phyloP scores from a whole-genome alignment of 129 eudicot species.

The Flaveria trinervia region DNA sequence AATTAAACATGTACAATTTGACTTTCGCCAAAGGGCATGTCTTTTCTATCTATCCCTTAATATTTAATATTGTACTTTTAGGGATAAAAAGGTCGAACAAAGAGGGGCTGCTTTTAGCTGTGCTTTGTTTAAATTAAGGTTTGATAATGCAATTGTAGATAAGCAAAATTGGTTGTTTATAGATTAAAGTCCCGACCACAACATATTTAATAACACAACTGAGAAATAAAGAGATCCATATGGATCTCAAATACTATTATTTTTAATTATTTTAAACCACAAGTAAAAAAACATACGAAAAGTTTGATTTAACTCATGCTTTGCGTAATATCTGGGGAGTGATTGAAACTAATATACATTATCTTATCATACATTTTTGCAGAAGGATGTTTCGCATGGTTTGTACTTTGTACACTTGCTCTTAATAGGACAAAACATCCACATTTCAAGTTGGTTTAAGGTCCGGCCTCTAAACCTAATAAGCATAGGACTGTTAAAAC shows the following conservation, averaged over 20 bases:
- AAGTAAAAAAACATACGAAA: too few species aligned
- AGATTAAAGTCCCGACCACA: conserved; percentile 29
- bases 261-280: too few species aligned
- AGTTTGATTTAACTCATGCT: too few species aligned
- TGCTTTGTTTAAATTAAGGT: conserved; percentile 31
- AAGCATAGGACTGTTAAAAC: too few species aligned
- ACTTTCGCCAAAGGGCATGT: conserved; percentile 41
- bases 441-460: too few species aligned
- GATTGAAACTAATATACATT: too few species aligned
- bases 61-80: conserved; percentile 11
- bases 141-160: conserved; percentile 35
- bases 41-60: conserved; percentile 33
- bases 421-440: too few species aligned
- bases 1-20: conserved; percentile 30
- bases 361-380: too few species aligned
- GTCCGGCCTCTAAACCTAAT: too few species aligned
- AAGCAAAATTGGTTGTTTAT: conserved; percentile 28
- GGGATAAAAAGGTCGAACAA: conserved; percentile 25
- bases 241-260: conserved; percentile 9
- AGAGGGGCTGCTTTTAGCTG: conserved; percentile 32
- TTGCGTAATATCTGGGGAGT: too few species aligned
- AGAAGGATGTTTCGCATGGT: too few species aligned
- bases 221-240: conserved; percentile 26
- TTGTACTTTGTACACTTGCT: too few species aligned
- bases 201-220: conserved; percentile 22